Conservation (phyloP, 805 yeast genomes). For the Lipomyces orientalis region DNA sequence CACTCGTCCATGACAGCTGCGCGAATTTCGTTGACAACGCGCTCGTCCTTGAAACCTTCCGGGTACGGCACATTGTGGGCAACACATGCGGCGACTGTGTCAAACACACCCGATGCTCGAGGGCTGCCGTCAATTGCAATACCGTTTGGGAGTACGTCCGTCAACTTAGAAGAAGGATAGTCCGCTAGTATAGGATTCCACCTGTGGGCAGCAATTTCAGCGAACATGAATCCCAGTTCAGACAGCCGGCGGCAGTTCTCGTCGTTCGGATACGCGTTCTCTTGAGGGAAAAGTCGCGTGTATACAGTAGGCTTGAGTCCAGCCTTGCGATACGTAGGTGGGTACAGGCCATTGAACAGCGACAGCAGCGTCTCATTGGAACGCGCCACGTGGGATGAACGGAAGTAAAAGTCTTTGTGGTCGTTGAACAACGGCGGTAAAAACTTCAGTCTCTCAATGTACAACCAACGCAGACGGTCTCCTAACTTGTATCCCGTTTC, state of each 20-base stretch:
- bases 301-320: slow-evolving; percentile 29
- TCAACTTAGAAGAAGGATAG: slow-evolving; percentile 29
- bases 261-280: slow-evolving; percentile 38
- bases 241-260: slow-evolving; percentile 36
- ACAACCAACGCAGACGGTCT: slow-evolving; percentile 30
- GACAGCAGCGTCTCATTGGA: slow-evolving; percentile 36
- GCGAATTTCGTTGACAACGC: slow-evolving; percentile 20
- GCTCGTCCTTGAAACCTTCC: slow-evolving; percentile 25
- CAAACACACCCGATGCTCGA: slow-evolving; percentile 38
- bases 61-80: slow-evolving; percentile 32
- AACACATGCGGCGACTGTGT: slow-evolving; percentile 32
- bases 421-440: slow-evolving; percentile 28
- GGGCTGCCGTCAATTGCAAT: slow-evolving; percentile 38
- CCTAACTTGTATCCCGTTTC: slow-evolving; percentile 36
- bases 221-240: slow-evolving; percentile 35
- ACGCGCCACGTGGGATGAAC: slow-evolving; percentile 37
- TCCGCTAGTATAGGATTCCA: slow-evolving; percentile 37
- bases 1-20: slow-evolving; percentile 36
- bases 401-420: slow-evolving; percentile 26
- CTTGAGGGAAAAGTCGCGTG: slow-evolving; percentile 36
- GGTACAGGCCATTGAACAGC: slow-evolving; percentile 35
- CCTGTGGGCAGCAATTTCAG: slow-evolving; percentile 34
- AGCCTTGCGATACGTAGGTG: slow-evolving; percentile 27
- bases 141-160: slow-evolving; percentile 34
- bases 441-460: slow-evolving; percentile 32